Conservation (phyloP, 305 asterid species). For the Ilex paraguariensis region DNA sequence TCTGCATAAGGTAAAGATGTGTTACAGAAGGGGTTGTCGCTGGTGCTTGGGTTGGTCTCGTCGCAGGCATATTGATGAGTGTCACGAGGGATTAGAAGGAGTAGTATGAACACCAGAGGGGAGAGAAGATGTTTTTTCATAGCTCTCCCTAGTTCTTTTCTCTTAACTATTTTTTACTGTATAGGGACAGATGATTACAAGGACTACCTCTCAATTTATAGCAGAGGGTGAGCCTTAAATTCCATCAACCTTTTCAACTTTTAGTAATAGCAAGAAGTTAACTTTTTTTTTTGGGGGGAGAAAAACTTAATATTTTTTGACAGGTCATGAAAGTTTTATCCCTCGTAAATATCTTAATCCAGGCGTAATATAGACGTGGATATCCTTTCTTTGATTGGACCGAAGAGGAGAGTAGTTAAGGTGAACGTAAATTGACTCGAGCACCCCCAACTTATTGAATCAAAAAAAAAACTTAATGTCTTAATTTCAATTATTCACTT, state of each 20-base stretch:
- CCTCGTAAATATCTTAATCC: no score
- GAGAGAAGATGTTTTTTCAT: constrained; percentile 1
- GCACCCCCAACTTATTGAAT: no score
- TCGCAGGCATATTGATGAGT: constrained; percentile 21
- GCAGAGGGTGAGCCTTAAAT: neutral
- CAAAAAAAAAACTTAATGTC: neutral
- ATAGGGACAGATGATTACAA: neutral
- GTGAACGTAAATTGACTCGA: no score
- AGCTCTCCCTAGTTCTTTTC: neutral
- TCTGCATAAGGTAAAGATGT: constrained; percentile 14
- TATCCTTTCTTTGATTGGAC: no score
- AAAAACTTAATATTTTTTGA: no score
- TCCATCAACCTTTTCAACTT: neutral
- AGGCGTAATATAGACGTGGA: no score
- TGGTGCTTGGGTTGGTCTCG: constrained; percentile 5
- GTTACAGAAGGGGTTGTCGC: constrained; percentile 14
- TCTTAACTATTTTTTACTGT: neutral
- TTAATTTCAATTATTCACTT: neutral
- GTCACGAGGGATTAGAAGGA: constrained; percentile 1
- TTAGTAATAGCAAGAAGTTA: neutral
- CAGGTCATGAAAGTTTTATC: no score
- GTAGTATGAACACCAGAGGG: neutral
- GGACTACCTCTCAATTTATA: neutral
- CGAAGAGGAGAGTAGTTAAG: no score
- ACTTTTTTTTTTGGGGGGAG: no score